Evolutionary conservation across 805 yeast genomes (phyloP), one percentile per base, ranked within the genome.

Genomic region (Ogataea nitratoaversa): DNA sequence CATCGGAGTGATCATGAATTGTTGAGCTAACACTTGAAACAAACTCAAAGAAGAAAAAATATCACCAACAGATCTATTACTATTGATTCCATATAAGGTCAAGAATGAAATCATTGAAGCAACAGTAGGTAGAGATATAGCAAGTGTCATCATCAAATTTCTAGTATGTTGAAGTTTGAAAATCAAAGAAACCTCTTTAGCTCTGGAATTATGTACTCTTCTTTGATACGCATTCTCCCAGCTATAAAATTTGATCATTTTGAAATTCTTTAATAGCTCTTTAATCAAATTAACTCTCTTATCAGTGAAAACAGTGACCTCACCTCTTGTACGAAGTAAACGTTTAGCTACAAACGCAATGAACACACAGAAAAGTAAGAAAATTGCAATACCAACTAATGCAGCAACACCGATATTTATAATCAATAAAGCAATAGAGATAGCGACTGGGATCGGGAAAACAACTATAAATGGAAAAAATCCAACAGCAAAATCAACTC

Each of bases 151-250:
- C 2, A 63, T 28, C 30, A 78, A 52, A 48, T 73, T 83, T 56
- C 89, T 76, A n/a, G 75, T 58, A 22, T 75, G 65, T 52, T 84
- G 90, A 68, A 86, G 71, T 34, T 62, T 66, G 44, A 78, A 71
- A 30, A 89, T 68, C 30, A 68, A 60, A 3, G 53, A 49, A 71
- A 84, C 79, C 62, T 89, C 96, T n/a, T 63, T 55, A 1, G 56
- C 51, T 62, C 97, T 77, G 12, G 76, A 69, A 3, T 65, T 68
- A 19, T 72, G 52, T 29, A 90, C 72, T 38, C 71, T 70, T 8
- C 71, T 59, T 43, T 72, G 70, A 56, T 86, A 90, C 1, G 96
- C 85, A 30, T 70, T 70, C 59, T 90, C 97, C 96, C 96, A 90
- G 5, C 93, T 82, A 59, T 89, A 90, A 54, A 76, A 82, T 65